Percentiles rank a stretch among this genome's conserved stretches.
These are phyloP conservation scores for Clonostachys rhizophaga DNA, from an alignment of 2,329 filamentous ascomycete species.

Conservation along the genomic window DNA sequence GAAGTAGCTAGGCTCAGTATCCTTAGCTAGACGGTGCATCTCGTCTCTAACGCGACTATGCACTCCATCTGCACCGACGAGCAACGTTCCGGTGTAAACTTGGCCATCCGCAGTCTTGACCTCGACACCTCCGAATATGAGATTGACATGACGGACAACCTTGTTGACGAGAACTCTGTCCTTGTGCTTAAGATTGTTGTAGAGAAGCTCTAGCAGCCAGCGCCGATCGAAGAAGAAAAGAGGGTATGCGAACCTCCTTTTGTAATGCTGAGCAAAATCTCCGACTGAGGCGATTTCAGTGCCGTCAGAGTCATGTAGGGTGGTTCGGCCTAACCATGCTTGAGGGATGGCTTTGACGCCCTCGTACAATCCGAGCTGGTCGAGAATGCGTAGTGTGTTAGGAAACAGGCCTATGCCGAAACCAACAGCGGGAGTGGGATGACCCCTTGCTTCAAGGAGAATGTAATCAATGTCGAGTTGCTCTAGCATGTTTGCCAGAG, in stretches of 20 bases:
- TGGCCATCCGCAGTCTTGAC: constrained; percentile 9
- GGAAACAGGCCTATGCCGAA: constrained; percentile 40
- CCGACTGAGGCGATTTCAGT: neutral
- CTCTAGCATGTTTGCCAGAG: constrained; percentile 28
- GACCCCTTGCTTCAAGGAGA: constrained; percentile 35
- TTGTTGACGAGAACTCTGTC: no score
- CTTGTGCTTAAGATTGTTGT: no score
- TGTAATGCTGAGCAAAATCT: neutral
- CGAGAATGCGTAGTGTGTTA: constrained; percentile 36
- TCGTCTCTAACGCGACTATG: constrained; percentile 26
- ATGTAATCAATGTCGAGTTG: constrained; percentile 38
- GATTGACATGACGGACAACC: no score
- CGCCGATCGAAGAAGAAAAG: neutral
- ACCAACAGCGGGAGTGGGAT: constrained; percentile 34
- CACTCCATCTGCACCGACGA: constrained; percentile 32
- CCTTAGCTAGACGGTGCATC: constrained; percentile 10
- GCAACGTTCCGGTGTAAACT: constrained; percentile 14
- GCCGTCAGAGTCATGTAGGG: neutral
- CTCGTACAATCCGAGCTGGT: constrained; percentile 25
- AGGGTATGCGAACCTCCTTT: neutral
- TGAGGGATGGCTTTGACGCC: neutral
- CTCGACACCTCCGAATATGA: no score
- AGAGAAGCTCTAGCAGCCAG: no score
- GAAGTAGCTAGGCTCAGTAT: constrained; percentile 1
- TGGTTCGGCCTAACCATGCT: neutral